Evolutionary conservation across 2,329 filamentous ascomycete species (phyloP).

Genomic region (Diplodia intermedia): DNA sequence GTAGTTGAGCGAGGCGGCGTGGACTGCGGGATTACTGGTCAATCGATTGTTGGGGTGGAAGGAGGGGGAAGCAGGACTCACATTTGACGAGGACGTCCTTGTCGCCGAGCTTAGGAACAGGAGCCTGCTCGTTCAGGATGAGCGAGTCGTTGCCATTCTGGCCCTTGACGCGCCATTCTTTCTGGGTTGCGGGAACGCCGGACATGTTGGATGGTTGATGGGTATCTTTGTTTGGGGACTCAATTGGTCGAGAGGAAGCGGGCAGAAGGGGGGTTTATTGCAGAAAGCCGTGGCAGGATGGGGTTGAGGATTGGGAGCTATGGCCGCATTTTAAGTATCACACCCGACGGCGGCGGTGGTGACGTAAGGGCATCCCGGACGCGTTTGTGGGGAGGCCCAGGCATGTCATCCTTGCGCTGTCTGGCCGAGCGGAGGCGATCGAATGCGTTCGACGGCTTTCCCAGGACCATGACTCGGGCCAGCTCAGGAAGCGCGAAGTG

Average conservation of each 20-base stretch:
- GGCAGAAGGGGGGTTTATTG: not conserved
- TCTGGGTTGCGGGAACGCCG: conserved; percentile 53
- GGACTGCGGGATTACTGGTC: conserved; percentile 45
- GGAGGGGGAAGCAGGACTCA: conserved; percentile 36
- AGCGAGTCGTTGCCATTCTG: conserved; percentile 67
- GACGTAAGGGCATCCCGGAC: conserved; percentile 11
- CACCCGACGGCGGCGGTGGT: not conserved
- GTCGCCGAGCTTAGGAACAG: conserved; percentile 69
- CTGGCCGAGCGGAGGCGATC: conserved; percentile 1
- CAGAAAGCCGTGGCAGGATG: not conserved
- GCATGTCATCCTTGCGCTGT: not conserved
- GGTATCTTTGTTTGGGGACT: not conserved
- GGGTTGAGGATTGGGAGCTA: conserved; percentile 1
- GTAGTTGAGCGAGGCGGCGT: conserved; percentile 58
- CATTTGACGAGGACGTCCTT: conserved; percentile 74
- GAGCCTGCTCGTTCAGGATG: conserved; percentile 59
- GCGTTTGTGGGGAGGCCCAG: not conserved
- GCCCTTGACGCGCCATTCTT: conserved; percentile 63
- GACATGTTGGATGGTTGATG: conserved; percentile 8
- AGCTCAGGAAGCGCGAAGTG: not conserved
- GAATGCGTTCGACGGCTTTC: conserved; percentile 1
- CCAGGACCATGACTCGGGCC: conserved; percentile 4
- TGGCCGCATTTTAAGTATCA: conserved; percentile 11
- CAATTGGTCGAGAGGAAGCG: not conserved
- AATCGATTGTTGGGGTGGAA: not conserved